Conservation (phyloP, 192 early-diverging fungal genomes). For the Geranomyces variabilis region DNA sequence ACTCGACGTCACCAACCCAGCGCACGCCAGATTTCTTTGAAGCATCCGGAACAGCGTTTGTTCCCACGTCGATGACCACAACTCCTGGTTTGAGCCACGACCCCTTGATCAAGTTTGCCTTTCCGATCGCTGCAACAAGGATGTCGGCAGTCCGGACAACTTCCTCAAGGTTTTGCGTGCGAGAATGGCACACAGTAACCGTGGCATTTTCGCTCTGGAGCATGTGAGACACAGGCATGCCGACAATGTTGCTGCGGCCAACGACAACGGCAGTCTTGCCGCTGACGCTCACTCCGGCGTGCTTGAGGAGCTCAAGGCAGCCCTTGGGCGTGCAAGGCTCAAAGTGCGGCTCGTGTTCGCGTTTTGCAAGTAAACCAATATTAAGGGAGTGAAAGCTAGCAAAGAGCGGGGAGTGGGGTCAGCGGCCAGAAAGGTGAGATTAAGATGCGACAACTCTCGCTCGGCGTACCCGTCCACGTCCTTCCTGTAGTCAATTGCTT, state of each 20-base stretch:
- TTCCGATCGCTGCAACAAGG: slow-evolving; percentile 86
- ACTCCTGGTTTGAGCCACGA: slow-evolving; percentile 95
- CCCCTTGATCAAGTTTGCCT: slow-evolving; percentile 78
- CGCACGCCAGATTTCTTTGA: slow-evolving; percentile 89
- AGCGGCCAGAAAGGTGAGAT: neutral
- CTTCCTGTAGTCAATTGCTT: slow-evolving; percentile 82
- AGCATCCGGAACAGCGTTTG: slow-evolving; percentile 82
- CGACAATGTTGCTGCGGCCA: slow-evolving; percentile 96
- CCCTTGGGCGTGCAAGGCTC: slow-evolving; percentile 97
- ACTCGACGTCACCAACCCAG: slow-evolving; percentile 95
- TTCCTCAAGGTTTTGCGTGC: slow-evolving; percentile 72
- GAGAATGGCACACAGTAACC: slow-evolving; percentile 93
- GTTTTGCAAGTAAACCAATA: slow-evolving; percentile 88
- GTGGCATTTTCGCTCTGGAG: slow-evolving; percentile 84
- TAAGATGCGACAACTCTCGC: neutral
- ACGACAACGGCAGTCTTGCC: slow-evolving; percentile 94
- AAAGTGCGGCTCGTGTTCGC: slow-evolving; percentile 79
- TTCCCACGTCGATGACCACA: slow-evolving; percentile 97
- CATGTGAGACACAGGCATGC: slow-evolving; percentile 82
- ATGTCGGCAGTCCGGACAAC: slow-evolving; percentile 86
- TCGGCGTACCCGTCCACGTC: slow-evolving; percentile 91
- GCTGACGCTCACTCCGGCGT: slow-evolving; percentile 62
- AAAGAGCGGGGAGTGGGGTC: too few relatives aligned
- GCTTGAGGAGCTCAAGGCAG: slow-evolving; percentile 81
- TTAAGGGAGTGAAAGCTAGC: slow-evolving; percentile 88